A percentile compares a stretch with the other conserved stretches of the same genome.
Conservation (phyloP, 495 filamentous ascomycete genomes). For the Rhypophila decipiens region DNA sequence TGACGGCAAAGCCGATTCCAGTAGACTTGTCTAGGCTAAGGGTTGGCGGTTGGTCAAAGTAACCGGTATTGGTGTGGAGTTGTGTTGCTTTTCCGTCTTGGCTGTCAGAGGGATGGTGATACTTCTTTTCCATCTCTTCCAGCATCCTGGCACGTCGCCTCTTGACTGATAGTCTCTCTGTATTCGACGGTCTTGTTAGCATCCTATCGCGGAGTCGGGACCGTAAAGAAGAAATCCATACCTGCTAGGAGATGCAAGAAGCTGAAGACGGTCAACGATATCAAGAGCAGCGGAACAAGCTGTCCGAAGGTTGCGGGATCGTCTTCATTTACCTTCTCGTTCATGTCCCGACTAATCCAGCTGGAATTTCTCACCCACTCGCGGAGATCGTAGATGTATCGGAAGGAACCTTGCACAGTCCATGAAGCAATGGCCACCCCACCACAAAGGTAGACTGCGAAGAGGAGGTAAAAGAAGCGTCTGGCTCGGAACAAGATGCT, state of each 20-base stretch:
- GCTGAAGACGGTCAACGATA: conserved; percentile 23
- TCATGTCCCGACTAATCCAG: conserved; percentile 24
- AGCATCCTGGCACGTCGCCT: background rate
- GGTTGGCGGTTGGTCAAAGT: background rate
- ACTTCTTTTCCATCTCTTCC: background rate
- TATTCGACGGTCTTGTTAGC: background rate
- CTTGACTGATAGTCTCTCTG: background rate
- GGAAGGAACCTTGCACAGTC: conserved; percentile 11
- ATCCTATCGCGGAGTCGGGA: no score
- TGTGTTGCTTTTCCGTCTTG: background rate
- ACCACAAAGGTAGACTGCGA: conserved; percentile 16
- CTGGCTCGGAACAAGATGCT: background rate
- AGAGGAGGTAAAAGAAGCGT: conserved; percentile 6
- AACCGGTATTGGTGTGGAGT: background rate
- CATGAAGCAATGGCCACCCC: conserved; percentile 15
- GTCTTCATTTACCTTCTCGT: conserved; percentile 19
- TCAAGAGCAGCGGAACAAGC: conserved; percentile 27
- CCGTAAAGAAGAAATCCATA: conserved; percentile 6
- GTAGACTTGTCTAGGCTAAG: background rate
- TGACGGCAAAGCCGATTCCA: background rate
- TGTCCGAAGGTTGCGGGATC: conserved; percentile 31
- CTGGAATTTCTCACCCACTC: conserved; percentile 23
- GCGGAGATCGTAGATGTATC: conserved; percentile 23
- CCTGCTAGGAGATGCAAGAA: conserved; percentile 27
- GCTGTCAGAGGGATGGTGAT: background rate